phyloP scores from a whole-genome alignment of 2,329 filamentous ascomycete genomes.

The Botrytis squamosa region DNA sequence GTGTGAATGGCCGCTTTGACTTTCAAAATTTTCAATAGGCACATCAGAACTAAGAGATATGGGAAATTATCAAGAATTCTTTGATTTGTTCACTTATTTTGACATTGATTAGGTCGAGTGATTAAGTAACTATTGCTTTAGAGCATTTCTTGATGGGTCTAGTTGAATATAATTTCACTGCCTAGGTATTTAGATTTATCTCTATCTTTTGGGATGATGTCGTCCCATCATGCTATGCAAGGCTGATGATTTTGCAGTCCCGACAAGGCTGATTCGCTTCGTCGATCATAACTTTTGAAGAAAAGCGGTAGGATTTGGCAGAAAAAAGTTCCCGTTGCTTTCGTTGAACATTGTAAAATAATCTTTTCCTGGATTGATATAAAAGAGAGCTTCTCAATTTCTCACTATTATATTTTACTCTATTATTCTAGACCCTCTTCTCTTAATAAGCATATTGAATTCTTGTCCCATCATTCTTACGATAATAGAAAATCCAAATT shows the following conservation, averaged over 20 bases:
- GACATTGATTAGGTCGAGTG: background rate
- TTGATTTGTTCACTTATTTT: background rate
- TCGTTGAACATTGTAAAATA: background rate
- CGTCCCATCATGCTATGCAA: background rate
- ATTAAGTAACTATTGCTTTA: background rate
- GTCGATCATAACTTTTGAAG: no score
- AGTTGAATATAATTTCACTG: no score
- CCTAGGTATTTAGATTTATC: background rate
- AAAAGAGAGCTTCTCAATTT: background rate
- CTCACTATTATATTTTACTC: background rate
- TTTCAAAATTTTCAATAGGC: background rate
- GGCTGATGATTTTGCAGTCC: background rate
- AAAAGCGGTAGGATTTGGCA: background rate
- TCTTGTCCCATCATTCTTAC: background rate
- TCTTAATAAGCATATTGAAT: background rate
- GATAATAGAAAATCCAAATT: background rate
- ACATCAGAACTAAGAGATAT: background rate
- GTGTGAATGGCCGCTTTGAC: background rate
- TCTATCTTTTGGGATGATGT: background rate
- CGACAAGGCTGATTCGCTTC: conserved; percentile 1
- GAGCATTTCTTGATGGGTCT: background rate
- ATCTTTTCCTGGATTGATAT: background rate
- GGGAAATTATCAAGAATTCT: background rate
- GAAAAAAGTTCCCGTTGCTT: background rate
- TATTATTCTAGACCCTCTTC: background rate